Percentiles rank a stretch among this genome's conserved stretches.
phyloP scores from a whole-genome alignment of 768 basidiomycete genomes.

The Galerina marginata region DNA sequence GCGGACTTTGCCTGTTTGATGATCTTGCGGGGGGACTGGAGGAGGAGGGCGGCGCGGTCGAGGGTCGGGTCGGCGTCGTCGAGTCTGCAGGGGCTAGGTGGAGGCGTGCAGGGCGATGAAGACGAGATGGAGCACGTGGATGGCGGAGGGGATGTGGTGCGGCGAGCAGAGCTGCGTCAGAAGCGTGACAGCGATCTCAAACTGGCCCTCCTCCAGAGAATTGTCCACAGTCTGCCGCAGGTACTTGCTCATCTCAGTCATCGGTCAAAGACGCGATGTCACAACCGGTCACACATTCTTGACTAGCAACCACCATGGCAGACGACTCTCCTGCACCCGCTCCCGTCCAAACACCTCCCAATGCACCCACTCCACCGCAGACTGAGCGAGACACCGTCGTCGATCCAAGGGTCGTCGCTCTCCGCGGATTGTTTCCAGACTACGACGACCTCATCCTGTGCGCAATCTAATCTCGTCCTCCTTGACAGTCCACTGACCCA shows the following conservation, averaged over 20 bases:
- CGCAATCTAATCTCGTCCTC: background rate
- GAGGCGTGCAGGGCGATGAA: slow-evolving; percentile 74
- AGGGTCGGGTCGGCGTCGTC: slow-evolving; percentile 23
- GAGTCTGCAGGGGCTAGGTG: background rate
- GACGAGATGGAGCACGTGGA: slow-evolving; percentile 69
- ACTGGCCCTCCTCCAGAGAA: slow-evolving; percentile 80
- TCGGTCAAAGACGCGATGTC: slow-evolving; percentile 10
- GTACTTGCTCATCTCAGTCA: slow-evolving; percentile 37
- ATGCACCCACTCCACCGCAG: slow-evolving; percentile 1
- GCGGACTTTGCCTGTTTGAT: slow-evolving; percentile 41
- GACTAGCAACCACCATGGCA: slow-evolving; percentile 8
- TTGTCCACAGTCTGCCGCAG: slow-evolving; percentile 59
- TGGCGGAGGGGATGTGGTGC: slow-evolving; percentile 36
- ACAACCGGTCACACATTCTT: slow-evolving; percentile 20
- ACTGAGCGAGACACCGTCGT: slow-evolving; percentile 26
- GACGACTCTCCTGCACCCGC: background rate
- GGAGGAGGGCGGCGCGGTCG: slow-evolving; percentile 30
- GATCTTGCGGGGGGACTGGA: slow-evolving; percentile 56
- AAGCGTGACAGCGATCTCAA: slow-evolving; percentile 42
- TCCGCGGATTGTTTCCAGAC: slow-evolving; percentile 79
- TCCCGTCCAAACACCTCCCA: background rate
- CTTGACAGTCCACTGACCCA: background rate
- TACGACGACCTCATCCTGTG: slow-evolving; percentile 78
- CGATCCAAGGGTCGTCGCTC: slow-evolving; percentile 56
- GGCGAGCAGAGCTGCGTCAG: slow-evolving; percentile 6